phyloP scores from a whole-genome alignment of 768 basidiomycete genomes.

The Termitomyces sp. region DNA sequence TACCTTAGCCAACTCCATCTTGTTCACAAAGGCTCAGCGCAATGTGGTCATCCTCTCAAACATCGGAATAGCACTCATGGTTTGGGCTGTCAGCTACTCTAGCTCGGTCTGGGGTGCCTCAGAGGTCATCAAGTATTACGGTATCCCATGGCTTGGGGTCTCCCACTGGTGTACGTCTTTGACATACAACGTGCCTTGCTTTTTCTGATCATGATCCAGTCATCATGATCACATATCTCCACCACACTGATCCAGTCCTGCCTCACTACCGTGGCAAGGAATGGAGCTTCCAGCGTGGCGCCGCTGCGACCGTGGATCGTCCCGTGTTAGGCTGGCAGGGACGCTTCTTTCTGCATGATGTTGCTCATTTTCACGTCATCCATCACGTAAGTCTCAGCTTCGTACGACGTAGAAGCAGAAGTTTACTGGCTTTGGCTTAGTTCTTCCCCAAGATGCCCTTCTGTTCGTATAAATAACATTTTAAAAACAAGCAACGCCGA shows the following conservation, averaged over 20 bases:
- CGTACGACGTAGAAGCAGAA: not conserved
- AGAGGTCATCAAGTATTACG: conserved; percentile 41
- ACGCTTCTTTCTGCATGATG: conserved; percentile 61
- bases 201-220: conserved; percentile 16
- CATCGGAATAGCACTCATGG: conserved; percentile 46
- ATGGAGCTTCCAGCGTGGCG: conserved; percentile 61
- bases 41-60: conserved; percentile 51
- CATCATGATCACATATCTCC: conserved; percentile 53
- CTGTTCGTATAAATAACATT: conserved; percentile 6
- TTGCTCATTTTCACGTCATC: conserved; percentile 58
- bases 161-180: conserved; percentile 44
- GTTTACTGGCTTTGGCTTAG: not conserved
- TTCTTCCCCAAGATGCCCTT: conserved; percentile 19
- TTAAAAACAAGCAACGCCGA: not conserved
- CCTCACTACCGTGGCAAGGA: conserved; percentile 52
- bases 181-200: not conserved
- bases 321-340: conserved; percentile 59
- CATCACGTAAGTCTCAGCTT: conserved; percentile 39
- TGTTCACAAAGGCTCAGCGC: conserved; percentile 48
- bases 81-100: conserved; percentile 30
- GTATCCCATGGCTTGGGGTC: conserved; percentile 48
- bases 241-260: conserved; percentile 51
- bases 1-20: conserved; percentile 41
- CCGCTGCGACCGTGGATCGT: conserved; percentile 54
- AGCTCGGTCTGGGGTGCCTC: conserved; percentile 30